Conservation (phyloP, 805 yeast genomes). For the Kodamaea jinghongensis region DNA sequence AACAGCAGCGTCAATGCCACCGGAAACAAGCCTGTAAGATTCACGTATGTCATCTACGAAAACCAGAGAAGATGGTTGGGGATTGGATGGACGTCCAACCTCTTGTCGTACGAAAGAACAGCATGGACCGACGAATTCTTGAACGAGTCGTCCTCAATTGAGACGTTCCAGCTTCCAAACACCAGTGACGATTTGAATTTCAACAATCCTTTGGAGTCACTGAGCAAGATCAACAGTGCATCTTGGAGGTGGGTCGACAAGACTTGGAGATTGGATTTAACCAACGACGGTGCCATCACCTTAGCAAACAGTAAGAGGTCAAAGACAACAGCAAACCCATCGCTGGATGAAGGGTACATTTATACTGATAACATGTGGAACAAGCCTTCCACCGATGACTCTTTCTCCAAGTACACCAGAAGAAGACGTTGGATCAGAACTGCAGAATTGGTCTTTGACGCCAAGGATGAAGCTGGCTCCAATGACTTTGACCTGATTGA, state of each 20-base stretch:
- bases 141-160: constrained; percentile 79
- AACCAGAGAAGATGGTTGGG: constrained; percentile 98
- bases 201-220: constrained; percentile 26
- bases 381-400: constrained; percentile 81
- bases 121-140: constrained; percentile 97
- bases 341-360: constrained; percentile 78
- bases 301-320: constrained; percentile 57
- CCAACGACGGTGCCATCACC: constrained; percentile 83
- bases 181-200: constrained; percentile 38
- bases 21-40: constrained; percentile 56
- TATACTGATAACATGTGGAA: constrained; percentile 95
- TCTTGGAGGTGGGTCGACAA: constrained; percentile 94
- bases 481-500: constrained; percentile 1
- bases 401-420: constrained; percentile 87
- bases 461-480: constrained; percentile 6
- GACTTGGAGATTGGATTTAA: constrained; percentile 86
- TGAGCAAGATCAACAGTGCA: constrained; percentile 56
- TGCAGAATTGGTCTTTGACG: constrained; percentile 66
- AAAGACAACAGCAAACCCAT: constrained; percentile 66
- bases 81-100: constrained; percentile 94
- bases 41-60: constrained; percentile 89
- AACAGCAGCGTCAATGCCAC: constrained; percentile 23
- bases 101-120: constrained; percentile 88
- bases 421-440: constrained; percentile 95
- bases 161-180: constrained; percentile 76